These are phyloP conservation scores for Saccharomyces hybrid DNA, from an alignment of 1,139 yeast species.

Conservation along the genomic window DNA sequence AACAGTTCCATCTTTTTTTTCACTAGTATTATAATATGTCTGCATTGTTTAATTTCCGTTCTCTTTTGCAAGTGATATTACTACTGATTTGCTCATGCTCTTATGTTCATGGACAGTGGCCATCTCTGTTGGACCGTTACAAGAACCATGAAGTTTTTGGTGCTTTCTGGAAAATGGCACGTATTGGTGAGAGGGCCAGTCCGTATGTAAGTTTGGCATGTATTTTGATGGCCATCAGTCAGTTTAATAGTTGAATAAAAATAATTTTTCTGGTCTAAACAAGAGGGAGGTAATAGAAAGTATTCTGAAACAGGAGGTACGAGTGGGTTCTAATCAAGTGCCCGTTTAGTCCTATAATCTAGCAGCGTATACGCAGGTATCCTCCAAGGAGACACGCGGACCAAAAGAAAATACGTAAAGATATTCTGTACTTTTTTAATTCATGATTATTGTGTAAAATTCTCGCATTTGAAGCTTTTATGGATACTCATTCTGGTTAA, in stretches of 20 bases:
- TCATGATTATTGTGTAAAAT: not conserved
- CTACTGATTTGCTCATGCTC: conserved; percentile 86
- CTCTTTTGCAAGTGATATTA: conserved; percentile 76
- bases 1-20: not conserved
- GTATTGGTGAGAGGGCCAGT: conserved; percentile 90
- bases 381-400: not conserved
- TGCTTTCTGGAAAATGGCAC: conserved; percentile 88
- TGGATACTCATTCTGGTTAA: not conserved
- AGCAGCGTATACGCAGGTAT: not conserved
- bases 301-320: not conserved
- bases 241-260: conserved; percentile 33
- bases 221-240: conserved; percentile 73
- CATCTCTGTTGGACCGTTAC: conserved; percentile 72
- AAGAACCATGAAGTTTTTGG: conserved; percentile 49
- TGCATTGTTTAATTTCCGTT: conserved; percentile 86
- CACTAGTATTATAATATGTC: conserved; percentile 39
- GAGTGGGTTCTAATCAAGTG: not conserved
- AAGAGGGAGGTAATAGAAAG: not conserved
- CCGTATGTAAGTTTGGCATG: conserved; percentile 90
- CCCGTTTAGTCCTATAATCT: not conserved
- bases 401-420: not conserved
- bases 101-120: conserved; percentile 79
- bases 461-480: not conserved
- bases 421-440: not conserved
- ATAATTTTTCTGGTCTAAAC: not conserved